These are phyloP conservation scores for Coniochaeta pulveracea DNA, from an alignment of 2,329 filamentous ascomycete genomes.

Conservation along the genomic window DNA sequence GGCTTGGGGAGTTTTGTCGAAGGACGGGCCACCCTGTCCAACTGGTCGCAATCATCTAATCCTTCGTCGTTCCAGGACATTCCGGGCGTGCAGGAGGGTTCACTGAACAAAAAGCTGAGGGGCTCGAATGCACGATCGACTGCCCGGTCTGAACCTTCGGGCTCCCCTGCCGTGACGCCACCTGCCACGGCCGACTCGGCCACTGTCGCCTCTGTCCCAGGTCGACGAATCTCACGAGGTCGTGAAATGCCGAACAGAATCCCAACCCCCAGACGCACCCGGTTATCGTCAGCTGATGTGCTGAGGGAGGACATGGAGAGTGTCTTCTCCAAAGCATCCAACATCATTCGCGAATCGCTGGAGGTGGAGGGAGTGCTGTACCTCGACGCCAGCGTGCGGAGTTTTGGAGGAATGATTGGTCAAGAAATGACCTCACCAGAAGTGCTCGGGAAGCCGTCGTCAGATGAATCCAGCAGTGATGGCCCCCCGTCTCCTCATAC, in stretches of 20 bases:
- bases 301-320: slow-evolving; percentile 4
- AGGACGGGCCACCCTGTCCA: slow-evolving; percentile 11
- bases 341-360: slow-evolving; percentile 28
- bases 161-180: too few species aligned
- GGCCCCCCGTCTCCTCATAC: slow-evolving; percentile 4
- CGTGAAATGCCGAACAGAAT: neutral
- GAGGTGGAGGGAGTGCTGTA: slow-evolving; percentile 27
- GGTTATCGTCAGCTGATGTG: neutral
- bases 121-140: neutral
- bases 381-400: slow-evolving; percentile 20
- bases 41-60: slow-evolving; percentile 8
- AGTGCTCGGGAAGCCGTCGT: slow-evolving; percentile 3
- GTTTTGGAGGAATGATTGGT: slow-evolving; percentile 17
- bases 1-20: slow-evolving; percentile 14
- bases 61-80: slow-evolving; percentile 8
- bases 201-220: neutral
- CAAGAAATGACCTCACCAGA: slow-evolving; percentile 6
- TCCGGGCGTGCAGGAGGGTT: slow-evolving; percentile 10
- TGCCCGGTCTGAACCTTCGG: too few species aligned
- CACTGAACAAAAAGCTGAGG: slow-evolving; percentile 11
- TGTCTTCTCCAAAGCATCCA: slow-evolving; percentile 29
- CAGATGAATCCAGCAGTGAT: slow-evolving; percentile 11
- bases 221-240: neutral
- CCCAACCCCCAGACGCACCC: neutral
- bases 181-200: neutral